These are phyloP conservation scores for Lachnellula suecica DNA, from an alignment of 2,329 filamentous ascomycete genomes.

Conservation along the genomic window DNA sequence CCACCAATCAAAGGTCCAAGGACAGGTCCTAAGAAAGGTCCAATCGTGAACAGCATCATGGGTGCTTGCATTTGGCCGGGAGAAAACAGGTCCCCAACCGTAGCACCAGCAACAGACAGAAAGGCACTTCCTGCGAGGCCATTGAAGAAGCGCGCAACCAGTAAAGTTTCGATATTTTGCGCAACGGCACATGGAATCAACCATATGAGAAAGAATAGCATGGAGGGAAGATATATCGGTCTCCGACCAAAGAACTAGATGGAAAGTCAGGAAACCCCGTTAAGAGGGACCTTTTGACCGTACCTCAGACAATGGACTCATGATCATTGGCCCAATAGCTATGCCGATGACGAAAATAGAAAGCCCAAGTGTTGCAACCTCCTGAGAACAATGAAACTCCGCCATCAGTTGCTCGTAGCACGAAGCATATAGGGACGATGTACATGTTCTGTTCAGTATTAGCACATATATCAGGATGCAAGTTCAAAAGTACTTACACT, in stretches of 20 bases:
- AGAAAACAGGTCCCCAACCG: constrained; percentile 77
- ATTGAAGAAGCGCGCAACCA: constrained; percentile 76
- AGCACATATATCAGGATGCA: too few species aligned
- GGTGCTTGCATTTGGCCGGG: constrained; percentile 69
- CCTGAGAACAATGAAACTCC: constrained; percentile 70
- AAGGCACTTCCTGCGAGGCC: constrained; percentile 70
- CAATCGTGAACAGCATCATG: constrained; percentile 77
- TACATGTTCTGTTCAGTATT: constrained; percentile 75
- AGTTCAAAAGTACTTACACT: constrained; percentile 79
- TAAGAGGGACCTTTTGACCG: constrained; percentile 28
- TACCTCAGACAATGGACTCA: constrained; percentile 53
- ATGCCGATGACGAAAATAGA: constrained; percentile 82
- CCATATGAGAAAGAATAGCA: constrained; percentile 74
- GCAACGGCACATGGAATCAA: constrained; percentile 79
- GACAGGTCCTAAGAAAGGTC: constrained; percentile 79
- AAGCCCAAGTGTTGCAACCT: constrained; percentile 77
- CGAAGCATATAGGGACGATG: constrained; percentile 84
- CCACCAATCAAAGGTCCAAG: constrained; percentile 76
- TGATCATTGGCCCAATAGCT: constrained; percentile 54
- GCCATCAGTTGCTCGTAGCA: constrained; percentile 75
- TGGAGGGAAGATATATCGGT: constrained; percentile 76
- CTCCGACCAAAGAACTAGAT: constrained; percentile 75
- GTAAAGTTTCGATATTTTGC: constrained; percentile 77
- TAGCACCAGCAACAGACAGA: constrained; percentile 76
- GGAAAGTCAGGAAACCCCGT: background rate